Conservation (phyloP, 2,329 filamentous ascomycete genomes). For the Botrytis fabae region DNA sequence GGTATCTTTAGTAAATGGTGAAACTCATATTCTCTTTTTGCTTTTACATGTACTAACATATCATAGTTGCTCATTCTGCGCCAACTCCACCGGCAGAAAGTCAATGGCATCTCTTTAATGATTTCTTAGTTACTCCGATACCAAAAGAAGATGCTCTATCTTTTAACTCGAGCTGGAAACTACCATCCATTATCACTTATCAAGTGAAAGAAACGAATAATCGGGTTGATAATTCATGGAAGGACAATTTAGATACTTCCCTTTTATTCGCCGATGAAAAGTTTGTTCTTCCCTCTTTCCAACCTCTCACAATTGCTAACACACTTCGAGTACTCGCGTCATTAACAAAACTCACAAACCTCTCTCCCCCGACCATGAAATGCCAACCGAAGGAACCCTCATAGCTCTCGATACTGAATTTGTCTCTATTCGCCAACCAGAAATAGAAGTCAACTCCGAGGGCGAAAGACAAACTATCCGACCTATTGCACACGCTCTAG, state of each 20-base stretch:
- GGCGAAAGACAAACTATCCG: slow-evolving; percentile 89
- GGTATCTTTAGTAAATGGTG: slow-evolving; percentile 86
- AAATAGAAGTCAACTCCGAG: slow-evolving; percentile 95
- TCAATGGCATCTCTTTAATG: slow-evolving; percentile 96
- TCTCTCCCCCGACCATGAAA: slow-evolving; percentile 60
- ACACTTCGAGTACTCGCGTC: slow-evolving; percentile 13
- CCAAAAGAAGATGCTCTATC: slow-evolving; percentile 80
- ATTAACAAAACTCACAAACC: slow-evolving; percentile 57
- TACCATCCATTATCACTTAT: slow-evolving; percentile 83
- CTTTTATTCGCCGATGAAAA: slow-evolving; percentile 73
- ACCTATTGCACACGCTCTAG: slow-evolving; percentile 85
- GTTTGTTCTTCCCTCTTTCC: slow-evolving; percentile 39
- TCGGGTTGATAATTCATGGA: slow-evolving; percentile 83
- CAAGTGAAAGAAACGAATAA: slow-evolving; percentile 82
- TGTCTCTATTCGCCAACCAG: slow-evolving; percentile 85
- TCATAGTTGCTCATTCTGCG: slow-evolving; percentile 64
- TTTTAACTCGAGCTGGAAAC: slow-evolving; percentile 91
- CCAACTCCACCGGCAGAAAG: slow-evolving; percentile 58
- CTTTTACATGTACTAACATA: slow-evolving; percentile 26
- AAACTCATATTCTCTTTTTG: slow-evolving; percentile 29
- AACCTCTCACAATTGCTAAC: slow-evolving; percentile 1
- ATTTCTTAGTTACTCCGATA: slow-evolving; percentile 85
- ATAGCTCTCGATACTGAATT: slow-evolving; percentile 96
- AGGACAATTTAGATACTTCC: slow-evolving; percentile 76
- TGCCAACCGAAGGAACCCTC: slow-evolving; percentile 69